These are phyloP conservation scores for Pseudocercospora musae DNA, from an alignment of 2,329 filamentous ascomycete species.

Conservation along the genomic window DNA sequence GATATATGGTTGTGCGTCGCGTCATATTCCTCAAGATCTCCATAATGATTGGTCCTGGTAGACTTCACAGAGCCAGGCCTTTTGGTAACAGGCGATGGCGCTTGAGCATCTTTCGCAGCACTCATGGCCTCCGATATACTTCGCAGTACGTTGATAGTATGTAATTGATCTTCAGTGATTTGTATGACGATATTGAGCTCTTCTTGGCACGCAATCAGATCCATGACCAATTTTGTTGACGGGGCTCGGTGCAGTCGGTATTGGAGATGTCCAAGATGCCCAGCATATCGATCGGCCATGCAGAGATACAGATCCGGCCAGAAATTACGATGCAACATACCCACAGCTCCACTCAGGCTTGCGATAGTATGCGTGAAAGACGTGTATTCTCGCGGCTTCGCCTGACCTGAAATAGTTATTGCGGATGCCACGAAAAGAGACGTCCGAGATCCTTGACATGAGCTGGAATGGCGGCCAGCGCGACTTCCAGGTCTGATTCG, in stretches of 20 bases:
- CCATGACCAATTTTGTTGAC: conserved; percentile 45
- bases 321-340: conserved; percentile 44
- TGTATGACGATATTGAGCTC: conserved; percentile 46
- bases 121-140: conserved; percentile 1
- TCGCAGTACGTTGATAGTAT: conserved; percentile 37
- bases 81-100: conserved; percentile 1
- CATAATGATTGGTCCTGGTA: background rate
- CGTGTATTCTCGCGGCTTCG: conserved; percentile 37
- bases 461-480: conserved; percentile 43
- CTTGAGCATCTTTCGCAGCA: background rate
- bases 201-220: conserved; percentile 44
- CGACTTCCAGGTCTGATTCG: conserved; percentile 45
- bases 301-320: conserved; percentile 43
- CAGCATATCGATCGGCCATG: conserved; percentile 42
- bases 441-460: conserved; percentile 39
- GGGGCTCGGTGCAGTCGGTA: conserved; percentile 42
- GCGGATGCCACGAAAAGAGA: conserved; percentile 42
- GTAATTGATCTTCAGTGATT: conserved; percentile 42
- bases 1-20: conserved; percentile 18
- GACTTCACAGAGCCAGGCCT: background rate
- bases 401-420: conserved; percentile 38
- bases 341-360: conserved; percentile 40
- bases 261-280: conserved; percentile 43
- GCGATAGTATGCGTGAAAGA: conserved; percentile 39
- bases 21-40: conserved; percentile 11